Conservation (phyloP, 148 eudicot species). For the Simmondsia chinensis region DNA sequence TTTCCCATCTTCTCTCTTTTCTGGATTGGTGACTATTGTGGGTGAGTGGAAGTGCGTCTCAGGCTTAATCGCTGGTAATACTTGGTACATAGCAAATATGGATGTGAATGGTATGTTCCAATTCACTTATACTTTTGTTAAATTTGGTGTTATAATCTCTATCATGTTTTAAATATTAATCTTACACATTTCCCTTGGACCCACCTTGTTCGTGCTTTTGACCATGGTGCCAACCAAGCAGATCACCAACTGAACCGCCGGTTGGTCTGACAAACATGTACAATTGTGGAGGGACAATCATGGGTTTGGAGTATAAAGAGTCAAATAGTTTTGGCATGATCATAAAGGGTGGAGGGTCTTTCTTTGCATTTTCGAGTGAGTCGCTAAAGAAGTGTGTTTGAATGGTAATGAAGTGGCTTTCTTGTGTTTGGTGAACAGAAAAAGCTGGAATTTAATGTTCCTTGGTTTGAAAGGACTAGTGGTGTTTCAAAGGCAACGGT, state of each 20-base stretch:
- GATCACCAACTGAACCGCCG: conserved; percentile 5
- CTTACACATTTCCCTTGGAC: conserved; percentile 18
- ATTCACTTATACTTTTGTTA: too few species aligned
- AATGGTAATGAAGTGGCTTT: conserved; percentile 32
- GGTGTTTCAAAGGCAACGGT: conserved; percentile 27
- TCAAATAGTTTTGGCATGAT: conserved; percentile 13
- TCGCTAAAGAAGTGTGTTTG: conserved; percentile 25
- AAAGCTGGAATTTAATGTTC: conserved; percentile 17
- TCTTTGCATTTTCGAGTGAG: conserved; percentile 39
- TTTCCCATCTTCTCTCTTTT: too few species aligned
- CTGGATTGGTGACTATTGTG: too few species aligned
- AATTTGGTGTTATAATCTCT: too few species aligned
- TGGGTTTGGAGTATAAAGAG: conserved; percentile 17
- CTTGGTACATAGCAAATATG: too few species aligned
- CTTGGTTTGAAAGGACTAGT: conserved; percentile 35
- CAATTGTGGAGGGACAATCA: conserved; percentile 45
- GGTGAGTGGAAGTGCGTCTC: too few species aligned
- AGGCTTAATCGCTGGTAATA: too few species aligned
- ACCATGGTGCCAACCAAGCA: conserved; percentile 35
- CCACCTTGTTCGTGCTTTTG: conserved; percentile 44
- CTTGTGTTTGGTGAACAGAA: conserved; percentile 21
- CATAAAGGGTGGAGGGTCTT: conserved; percentile 39
- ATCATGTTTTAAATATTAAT: too few species aligned
- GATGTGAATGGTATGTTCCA: too few species aligned
- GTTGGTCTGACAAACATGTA: conserved; percentile 47